Percentiles rank a stretch among this genome's conserved stretches.
Evolutionary conservation across 495 filamentous ascomycete species (phyloP).

Genomic region (Penicilliopsis zonata): DNA sequence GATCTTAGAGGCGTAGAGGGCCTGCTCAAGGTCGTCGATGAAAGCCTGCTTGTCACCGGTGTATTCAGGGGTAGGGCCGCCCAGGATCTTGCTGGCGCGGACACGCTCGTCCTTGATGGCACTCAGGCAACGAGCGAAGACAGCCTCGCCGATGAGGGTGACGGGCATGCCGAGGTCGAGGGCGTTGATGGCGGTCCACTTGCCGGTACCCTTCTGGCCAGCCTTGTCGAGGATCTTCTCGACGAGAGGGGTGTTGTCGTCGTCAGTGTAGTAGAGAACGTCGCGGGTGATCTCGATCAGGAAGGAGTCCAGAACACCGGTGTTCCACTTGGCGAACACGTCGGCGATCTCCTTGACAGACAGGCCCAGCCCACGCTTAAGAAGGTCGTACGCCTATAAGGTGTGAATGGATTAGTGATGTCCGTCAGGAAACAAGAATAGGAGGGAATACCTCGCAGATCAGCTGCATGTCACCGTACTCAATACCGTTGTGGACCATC

Average conservation of each 20-base stretch:
- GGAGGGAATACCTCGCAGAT: conserved; percentile 91
- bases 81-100: conserved; percentile 67
- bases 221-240: conserved; percentile 99
- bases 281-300: conserved; percentile 98
- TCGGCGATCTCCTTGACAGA: conserved; percentile 86
- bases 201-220: conserved; percentile 98
- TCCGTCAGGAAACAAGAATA: no score
- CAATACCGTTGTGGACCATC: conserved; percentile 99
- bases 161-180: conserved; percentile 98
- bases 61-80: conserved; percentile 68
- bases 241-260: conserved; percentile 77
- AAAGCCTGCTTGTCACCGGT: conserved; percentile 83
- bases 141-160: conserved; percentile 92
- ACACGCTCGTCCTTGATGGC: conserved; percentile 89
- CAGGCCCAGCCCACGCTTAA: conserved; percentile 90
- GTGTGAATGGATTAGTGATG: not conserved
- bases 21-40: conserved; percentile 95
- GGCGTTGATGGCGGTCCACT: conserved; percentile 99
- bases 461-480: conserved; percentile 99
- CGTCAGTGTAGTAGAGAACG: conserved; percentile 93
- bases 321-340: conserved; percentile 94
- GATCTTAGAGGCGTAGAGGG: conserved; percentile 98
- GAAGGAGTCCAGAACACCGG: conserved; percentile 96
- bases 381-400: conserved; percentile 91
- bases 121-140: conserved; percentile 88